These are phyloP conservation scores for Endothia cerciana DNA, from an alignment of 2,329 filamentous ascomycete genomes.

Conservation along the genomic window DNA sequence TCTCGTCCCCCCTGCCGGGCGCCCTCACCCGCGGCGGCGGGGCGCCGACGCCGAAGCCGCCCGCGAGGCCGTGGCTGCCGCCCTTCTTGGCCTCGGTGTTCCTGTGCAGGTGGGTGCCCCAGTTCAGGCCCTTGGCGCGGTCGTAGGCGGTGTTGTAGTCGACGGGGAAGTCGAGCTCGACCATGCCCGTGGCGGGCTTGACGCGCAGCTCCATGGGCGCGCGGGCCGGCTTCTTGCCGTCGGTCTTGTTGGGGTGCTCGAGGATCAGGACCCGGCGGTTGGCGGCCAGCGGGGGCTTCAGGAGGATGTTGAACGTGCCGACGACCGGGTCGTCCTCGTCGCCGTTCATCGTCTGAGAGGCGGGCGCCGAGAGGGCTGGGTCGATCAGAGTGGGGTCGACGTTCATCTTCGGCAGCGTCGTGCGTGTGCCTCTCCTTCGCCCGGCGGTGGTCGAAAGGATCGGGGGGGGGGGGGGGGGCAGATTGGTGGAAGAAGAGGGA, in stretches of 20 bases:
- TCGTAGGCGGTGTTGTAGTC: constrained; percentile 78
- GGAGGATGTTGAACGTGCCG: constrained; percentile 80
- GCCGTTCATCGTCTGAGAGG: constrained; percentile 2
- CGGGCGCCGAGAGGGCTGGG: constrained; percentile 22
- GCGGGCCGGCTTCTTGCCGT: constrained; percentile 52
- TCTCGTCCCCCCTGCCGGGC: constrained; percentile 37
- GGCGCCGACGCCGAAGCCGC: constrained; percentile 70
- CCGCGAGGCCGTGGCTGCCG: constrained; percentile 71
- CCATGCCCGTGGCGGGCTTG: constrained; percentile 79
- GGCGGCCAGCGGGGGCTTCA: constrained; percentile 71
- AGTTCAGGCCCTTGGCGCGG: constrained; percentile 77
- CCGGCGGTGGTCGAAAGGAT: neutral
- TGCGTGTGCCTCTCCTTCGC: neutral
- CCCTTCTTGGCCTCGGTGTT: constrained; percentile 62
- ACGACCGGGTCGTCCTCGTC: constrained; percentile 68
- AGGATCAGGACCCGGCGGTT: constrained; percentile 76
- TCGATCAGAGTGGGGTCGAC: constrained; percentile 25
- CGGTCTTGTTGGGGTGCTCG: constrained; percentile 82
- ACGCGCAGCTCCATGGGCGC: constrained; percentile 76
- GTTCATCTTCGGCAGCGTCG: constrained; percentile 13
- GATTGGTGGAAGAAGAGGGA: neutral
- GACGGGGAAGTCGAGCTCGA: constrained; percentile 91
- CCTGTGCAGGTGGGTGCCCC: constrained; percentile 75
- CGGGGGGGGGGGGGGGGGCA: too few relatives aligned
- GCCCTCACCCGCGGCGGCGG: constrained; percentile 41